phyloP scores from a whole-genome alignment of 257 asterid species.

The Mitragyna speciosa region DNA sequence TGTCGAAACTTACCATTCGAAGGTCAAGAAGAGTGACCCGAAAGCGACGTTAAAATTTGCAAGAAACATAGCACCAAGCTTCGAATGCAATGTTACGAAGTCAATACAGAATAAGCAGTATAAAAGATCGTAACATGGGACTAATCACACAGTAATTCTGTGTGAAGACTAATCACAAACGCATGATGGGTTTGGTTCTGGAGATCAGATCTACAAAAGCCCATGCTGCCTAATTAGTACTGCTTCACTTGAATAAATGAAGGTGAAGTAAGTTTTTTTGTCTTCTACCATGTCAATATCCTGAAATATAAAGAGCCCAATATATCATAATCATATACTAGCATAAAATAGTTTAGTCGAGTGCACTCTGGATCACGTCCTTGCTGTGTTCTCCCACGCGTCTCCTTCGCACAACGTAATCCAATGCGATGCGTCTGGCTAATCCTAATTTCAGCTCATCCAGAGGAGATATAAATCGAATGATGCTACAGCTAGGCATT shows the following conservation, averaged over 20 bases:
- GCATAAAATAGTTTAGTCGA: background rate
- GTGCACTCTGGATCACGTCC: background rate
- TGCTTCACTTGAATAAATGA: too few relatives aligned
- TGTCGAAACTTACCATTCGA: too few relatives aligned
- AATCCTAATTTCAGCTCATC: background rate
- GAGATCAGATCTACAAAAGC: too few relatives aligned
- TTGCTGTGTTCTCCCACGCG: background rate
- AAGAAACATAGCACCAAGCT: too few relatives aligned
- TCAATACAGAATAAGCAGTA: too few relatives aligned
- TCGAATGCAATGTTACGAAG: background rate
- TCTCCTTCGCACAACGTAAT: background rate
- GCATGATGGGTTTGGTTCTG: too few relatives aligned
- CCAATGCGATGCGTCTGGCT: background rate
- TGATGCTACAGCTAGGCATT: background rate
- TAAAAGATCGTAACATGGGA: background rate
- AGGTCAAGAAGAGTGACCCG: too few relatives aligned
- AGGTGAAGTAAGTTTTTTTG: too few relatives aligned
- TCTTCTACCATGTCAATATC: background rate
- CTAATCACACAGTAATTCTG: background rate
- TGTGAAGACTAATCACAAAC: background rate
- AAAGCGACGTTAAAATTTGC: too few relatives aligned
- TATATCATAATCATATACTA: background rate
- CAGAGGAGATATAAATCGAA: background rate
- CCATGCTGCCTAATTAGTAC: too few relatives aligned
- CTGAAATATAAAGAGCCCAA: background rate